phyloP scores from a whole-genome alignment of 176 grass and related monocot species.

The Themeda triandra region DNA sequence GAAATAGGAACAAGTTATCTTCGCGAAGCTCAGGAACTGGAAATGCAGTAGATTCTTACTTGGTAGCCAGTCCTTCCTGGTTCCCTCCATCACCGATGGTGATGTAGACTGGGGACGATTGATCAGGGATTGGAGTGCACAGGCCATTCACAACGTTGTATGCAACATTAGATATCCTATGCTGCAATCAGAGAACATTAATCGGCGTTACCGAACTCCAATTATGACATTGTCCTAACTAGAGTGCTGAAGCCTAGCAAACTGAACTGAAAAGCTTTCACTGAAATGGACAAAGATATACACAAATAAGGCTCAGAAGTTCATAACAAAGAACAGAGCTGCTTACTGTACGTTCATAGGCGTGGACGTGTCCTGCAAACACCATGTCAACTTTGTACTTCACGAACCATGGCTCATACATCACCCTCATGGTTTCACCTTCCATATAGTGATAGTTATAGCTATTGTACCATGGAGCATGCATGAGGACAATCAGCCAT shows the following conservation, averaged over 20 bases:
- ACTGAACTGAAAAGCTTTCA: background rate
- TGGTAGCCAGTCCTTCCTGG: slow-evolving; percentile 72
- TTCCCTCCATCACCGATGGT: slow-evolving; percentile 92
- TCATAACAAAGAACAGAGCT: background rate
- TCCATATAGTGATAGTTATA: slow-evolving; percentile 98
- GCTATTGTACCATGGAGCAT: slow-evolving; percentile 96
- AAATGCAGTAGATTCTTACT: slow-evolving; percentile 38
- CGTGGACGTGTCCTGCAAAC: slow-evolving; percentile 89
- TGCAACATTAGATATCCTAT: slow-evolving; percentile 72
- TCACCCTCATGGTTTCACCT: slow-evolving; percentile 90
- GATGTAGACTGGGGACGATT: slow-evolving; percentile 73
- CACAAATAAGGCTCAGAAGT: background rate
- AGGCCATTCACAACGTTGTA: slow-evolving; percentile 77
- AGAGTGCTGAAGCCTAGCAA: background rate
- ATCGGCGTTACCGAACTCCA: too few relatives aligned
- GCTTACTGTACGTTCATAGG: slow-evolving; percentile 90
- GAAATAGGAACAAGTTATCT: background rate
- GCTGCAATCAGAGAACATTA: slow-evolving; percentile 35
- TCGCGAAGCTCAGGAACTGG: background rate
- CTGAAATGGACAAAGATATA: background rate
- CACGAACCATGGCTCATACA: slow-evolving; percentile 87
- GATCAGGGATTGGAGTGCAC: slow-evolving; percentile 57
- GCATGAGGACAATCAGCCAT: slow-evolving; percentile 92
- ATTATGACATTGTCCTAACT: background rate
- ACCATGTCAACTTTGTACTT: slow-evolving; percentile 85